A percentile compares a stretch with the other conserved stretches of the same genome.
phyloP scores from a whole-genome alignment of 805 yeast genomes.

The Cyberlindnera suaveolens region DNA sequence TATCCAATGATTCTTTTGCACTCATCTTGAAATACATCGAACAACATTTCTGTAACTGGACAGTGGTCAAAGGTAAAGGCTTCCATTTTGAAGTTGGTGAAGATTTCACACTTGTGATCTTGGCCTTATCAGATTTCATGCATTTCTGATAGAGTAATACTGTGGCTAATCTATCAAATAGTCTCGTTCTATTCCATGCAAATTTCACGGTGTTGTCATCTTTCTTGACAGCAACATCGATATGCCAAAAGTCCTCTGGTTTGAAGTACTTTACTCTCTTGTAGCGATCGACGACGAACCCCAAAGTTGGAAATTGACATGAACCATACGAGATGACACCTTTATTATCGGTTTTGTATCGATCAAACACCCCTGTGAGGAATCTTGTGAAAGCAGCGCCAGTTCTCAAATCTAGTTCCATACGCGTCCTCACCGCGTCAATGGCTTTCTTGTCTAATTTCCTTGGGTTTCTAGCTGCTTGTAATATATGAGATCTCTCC shows the following conservation, averaged over 20 bases:
- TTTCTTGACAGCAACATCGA: constrained; percentile 47
- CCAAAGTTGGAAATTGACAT: constrained; percentile 95
- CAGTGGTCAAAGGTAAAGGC: constrained; percentile 92
- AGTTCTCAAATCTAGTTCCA: constrained; percentile 81
- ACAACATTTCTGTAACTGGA: constrained; percentile 84
- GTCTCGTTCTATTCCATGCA: constrained; percentile 64
- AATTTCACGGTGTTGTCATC: constrained; percentile 37
- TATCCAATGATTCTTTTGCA: constrained; percentile 70
- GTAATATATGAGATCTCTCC: constrained; percentile 64
- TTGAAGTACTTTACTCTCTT: constrained; percentile 64
- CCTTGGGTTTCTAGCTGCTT: constrained; percentile 69
- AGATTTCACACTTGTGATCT: constrained; percentile 42
- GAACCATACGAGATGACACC: constrained; percentile 66
- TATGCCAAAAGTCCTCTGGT: constrained; percentile 77
- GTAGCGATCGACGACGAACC: constrained; percentile 91
- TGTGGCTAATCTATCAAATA: constrained; percentile 69
- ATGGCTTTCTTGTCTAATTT: constrained; percentile 62
- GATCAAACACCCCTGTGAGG: constrained; percentile 48
- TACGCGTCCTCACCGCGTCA: constrained; percentile 79
- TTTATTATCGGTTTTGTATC: constrained; percentile 9
- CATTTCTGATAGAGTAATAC: constrained; percentile 64
- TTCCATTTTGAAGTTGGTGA: constrained; percentile 70
- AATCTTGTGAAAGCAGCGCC: constrained; percentile 88
- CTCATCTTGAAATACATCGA: constrained; percentile 65
- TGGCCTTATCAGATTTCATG: constrained; percentile 40